Evolutionary conservation across 352 stramenopile species (phyloP), one percentile per base, ranked within the genome.

Genomic region (Globisporangium paddicum): DNA sequence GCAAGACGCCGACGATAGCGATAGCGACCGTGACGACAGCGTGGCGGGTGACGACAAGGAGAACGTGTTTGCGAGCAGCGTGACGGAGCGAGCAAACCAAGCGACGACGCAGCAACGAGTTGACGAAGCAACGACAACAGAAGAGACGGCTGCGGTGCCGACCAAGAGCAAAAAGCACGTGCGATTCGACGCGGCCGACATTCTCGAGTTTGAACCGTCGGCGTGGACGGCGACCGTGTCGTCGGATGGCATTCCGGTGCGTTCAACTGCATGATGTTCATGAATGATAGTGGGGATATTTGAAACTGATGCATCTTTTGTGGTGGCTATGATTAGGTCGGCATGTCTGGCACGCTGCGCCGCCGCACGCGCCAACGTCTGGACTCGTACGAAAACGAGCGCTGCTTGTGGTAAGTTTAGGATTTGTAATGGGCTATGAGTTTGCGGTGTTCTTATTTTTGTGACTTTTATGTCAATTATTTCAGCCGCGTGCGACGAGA

Each of bases 161-260:
- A 49, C 44, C 18, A 52, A 51, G 19, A 71, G 54, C 60, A 65
- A 68, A 38, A 81, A 81, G 60, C 60, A 69, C 58, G 77, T 90
- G 48, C 66, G 65, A 18, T 93, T 93, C 55, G 67, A 83, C 16
- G 57, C 69, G 16, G 79, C 76, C 5, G 77, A 93, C 30, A 67
- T 93, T 11, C 67, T 91, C 28, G 83, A 93, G 71, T 93, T 93
- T 42, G 83, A 93, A 56, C 83, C 83, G 28, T 90, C 83, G 18
- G 76, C 87, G 66, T 91, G 78, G 77, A 91, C 81, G n/a, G 82
- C 79, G 45, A 88, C 79, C 4, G 78, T 91, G 25, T 74, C 83
- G 9, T 93, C 83, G 2, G 82, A 90, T 48, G 83, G 83, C 34
- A 75, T 93, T 32, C 83, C 83, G 59, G 79, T 89, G 62, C 62